Percentiles rank a stretch among this genome's conserved stretches.
Evolutionary conservation across 139 green algal species (phyloP).

Genomic region (Haematococcus sp.): DNA sequence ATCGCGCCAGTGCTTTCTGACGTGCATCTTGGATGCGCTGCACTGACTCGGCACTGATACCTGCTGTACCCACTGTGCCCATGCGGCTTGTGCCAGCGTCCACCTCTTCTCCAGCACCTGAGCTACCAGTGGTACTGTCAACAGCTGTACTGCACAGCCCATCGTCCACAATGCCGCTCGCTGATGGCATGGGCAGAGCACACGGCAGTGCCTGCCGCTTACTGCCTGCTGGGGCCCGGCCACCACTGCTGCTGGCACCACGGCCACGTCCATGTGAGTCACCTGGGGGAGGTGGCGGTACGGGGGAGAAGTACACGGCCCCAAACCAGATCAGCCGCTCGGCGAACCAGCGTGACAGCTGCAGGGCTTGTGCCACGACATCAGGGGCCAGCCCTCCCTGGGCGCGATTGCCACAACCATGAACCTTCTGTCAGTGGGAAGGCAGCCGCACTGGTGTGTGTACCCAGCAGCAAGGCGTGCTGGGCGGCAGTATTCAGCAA

Average conservation of each 20-base stretch:
- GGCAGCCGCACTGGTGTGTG: background rate
- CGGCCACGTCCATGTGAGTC: background rate
- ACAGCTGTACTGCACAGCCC: no score
- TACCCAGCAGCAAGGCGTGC: no score
- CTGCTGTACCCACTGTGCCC: conserved; percentile 3
- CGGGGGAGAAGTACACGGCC: conserved; percentile 60
- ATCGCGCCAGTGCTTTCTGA: conserved; percentile 14
- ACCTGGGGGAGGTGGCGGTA: conserved; percentile 38
- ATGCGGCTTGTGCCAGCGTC: no score
- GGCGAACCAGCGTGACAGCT: conserved; percentile 2
- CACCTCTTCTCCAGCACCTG: no score
- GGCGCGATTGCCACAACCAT: no score
- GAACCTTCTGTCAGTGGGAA: no score
- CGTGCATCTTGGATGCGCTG: conserved; percentile 4
- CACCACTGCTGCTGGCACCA: background rate
- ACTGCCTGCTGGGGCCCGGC: no score
- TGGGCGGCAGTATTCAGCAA: background rate
- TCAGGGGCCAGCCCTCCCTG: background rate
- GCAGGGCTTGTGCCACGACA: background rate
- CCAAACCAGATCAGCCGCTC: conserved; percentile 67
- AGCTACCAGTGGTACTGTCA: no score
- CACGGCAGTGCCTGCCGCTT: no score
- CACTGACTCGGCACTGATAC: no score
- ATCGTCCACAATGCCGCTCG: no score
- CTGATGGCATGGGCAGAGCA: no score